phyloP scores from a whole-genome alignment of 495 filamentous ascomycete species.

The Penicillium manginii region DNA sequence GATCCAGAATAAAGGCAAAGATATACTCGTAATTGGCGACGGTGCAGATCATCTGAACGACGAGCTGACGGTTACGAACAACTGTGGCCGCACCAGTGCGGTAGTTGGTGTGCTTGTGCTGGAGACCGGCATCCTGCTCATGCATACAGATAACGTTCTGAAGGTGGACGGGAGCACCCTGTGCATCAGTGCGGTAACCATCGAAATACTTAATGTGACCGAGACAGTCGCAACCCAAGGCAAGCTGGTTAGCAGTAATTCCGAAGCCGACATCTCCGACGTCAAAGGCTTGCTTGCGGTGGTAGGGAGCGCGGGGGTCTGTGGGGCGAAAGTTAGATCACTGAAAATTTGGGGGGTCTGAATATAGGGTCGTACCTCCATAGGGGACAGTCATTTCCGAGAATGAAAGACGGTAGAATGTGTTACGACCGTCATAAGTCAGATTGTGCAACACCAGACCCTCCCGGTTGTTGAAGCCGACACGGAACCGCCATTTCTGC shows the following conservation, averaged over 20 bases:
- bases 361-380: constrained; percentile 28
- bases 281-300: constrained; percentile 76
- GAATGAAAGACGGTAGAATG: constrained; percentile 74
- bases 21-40: constrained; percentile 87
- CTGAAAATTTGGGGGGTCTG: not conserved
- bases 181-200: constrained; percentile 56
- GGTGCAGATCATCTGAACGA: constrained; percentile 75
- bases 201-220: constrained; percentile 70
- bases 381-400: constrained; percentile 81
- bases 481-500: constrained; percentile 72
- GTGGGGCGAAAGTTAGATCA: not conserved
- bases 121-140: constrained; percentile 70
- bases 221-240: constrained; percentile 71
- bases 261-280: constrained; percentile 72
- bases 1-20: constrained; percentile 83
- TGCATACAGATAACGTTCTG: constrained; percentile 69
- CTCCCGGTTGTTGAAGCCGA: constrained; percentile 68
- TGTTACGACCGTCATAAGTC: constrained; percentile 68
- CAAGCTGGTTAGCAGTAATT: constrained; percentile 67
- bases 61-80: constrained; percentile 63
- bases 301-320: constrained; percentile 69
- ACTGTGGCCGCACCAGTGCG: constrained; percentile 62
- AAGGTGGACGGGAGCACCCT: constrained; percentile 56
- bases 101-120: constrained; percentile 75
- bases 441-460: constrained; percentile 67